Evolutionary conservation across 2,329 filamentous ascomycete genomes (phyloP).

Genomic region (Neocucurbitaria cava): DNA sequence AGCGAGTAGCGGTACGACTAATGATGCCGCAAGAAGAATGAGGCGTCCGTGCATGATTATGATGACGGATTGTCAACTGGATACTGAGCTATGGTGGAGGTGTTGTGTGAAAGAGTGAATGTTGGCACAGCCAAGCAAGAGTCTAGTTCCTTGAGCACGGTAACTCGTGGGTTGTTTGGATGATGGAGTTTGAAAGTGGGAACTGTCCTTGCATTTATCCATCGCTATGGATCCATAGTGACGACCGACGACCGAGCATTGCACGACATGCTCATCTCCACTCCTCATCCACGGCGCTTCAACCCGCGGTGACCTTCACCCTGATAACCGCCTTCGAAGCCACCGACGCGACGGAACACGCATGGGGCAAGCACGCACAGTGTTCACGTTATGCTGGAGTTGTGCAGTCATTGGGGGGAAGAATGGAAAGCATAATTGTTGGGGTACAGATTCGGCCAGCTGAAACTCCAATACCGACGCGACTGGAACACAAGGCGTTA

Average conservation of each 20-base stretch:
- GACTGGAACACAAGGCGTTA: slow-evolving; percentile 33
- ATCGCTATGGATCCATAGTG: background rate
- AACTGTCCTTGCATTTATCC: slow-evolving; percentile 12
- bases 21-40: no score
- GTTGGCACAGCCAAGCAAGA: no score
- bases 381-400: background rate
- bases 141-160: no score
- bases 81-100: no score
- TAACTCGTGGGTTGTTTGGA: no score
- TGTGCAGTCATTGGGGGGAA: slow-evolving; percentile 24
- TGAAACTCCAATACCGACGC: slow-evolving; percentile 28
- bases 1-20: no score
- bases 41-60: no score
- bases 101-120: no score
- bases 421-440: slow-evolving; percentile 18
- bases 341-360: slow-evolving; percentile 6
- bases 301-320: slow-evolving; percentile 1
- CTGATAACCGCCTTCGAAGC: slow-evolving; percentile 18
- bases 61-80: no score
- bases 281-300: slow-evolving; percentile 14
- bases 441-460: slow-evolving; percentile 20
- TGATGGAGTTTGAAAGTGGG: background rate
- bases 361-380: slow-evolving; percentile 6
- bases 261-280: slow-evolving; percentile 15
- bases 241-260: background rate